Conservation (phyloP, 352 stramenopile species). For the Phytophthora boehmeriae region DNA sequence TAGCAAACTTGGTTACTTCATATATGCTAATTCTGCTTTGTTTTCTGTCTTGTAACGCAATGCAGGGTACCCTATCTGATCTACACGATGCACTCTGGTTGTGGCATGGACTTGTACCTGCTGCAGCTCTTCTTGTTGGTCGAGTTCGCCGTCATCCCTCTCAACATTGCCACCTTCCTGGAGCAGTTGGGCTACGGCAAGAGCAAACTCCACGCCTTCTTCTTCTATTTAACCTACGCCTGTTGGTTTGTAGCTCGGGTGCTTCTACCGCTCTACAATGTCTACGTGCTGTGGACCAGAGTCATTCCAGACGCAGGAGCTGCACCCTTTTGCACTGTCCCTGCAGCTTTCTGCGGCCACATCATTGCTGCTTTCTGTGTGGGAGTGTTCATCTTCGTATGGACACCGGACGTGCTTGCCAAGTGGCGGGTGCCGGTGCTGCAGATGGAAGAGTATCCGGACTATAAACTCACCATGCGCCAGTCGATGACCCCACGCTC, state of each 20-base stretch:
- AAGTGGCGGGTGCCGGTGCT: constrained; percentile 72
- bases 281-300: constrained; percentile 79
- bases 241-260: constrained; percentile 80
- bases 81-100: constrained; percentile 80
- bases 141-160: constrained; percentile 82
- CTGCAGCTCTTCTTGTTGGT: constrained; percentile 85
- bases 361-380: constrained; percentile 84
- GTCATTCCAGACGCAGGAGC: constrained; percentile 59
- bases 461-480: constrained; percentile 81
- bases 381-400: constrained; percentile 83
- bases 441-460: constrained; percentile 75
- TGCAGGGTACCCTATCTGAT: constrained; percentile 80
- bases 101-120: constrained; percentile 77
- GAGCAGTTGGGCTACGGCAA: constrained; percentile 80
- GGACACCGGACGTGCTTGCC: constrained; percentile 81
- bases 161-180: constrained; percentile 83
- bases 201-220: constrained; percentile 55
- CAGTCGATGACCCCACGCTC: constrained; percentile 75
- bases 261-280: constrained; percentile 77
- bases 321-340: constrained; percentile 64
- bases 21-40: constrained; percentile 6
- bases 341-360: constrained; percentile 74
- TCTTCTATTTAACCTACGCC: constrained; percentile 80
- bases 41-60: background rate
- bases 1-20: background rate